Evolutionary conservation across 1,284 basidiomycete species (phyloP).

Genomic region (Erythrobasidium hasegawianum): DNA sequence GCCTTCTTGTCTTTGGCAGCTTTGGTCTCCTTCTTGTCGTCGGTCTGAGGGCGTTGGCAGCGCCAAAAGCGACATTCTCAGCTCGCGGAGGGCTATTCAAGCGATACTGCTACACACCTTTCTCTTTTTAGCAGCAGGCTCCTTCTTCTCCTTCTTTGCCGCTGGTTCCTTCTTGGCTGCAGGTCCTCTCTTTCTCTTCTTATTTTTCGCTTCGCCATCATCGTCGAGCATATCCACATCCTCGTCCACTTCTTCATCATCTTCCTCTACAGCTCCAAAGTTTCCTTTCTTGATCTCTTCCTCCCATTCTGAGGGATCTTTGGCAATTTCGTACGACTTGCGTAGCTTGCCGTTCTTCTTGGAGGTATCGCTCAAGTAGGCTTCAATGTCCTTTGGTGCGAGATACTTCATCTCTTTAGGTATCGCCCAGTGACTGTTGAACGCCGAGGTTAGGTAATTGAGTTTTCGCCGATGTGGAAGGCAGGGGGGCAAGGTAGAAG

Average conservation of each 20-base stretch:
- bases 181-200: conserved; percentile 46
- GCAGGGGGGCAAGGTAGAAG: not conserved
- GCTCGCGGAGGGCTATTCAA: too few species aligned
- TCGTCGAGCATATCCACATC: conserved; percentile 66
- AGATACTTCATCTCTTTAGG: conserved; percentile 77
- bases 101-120: conserved; percentile 37
- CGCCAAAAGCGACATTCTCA: too few species aligned
- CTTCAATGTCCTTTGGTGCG: conserved; percentile 73
- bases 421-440: conserved; percentile 72
- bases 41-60: too few species aligned
- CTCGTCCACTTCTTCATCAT: conserved; percentile 57
- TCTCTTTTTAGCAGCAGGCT: conserved; percentile 38
- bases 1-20: conserved; percentile 56
- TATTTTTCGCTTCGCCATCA: conserved; percentile 58
- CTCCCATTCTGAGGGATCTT: conserved; percentile 74
- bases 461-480: not conserved
- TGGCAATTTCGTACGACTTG: conserved; percentile 74
- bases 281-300: conserved; percentile 53
- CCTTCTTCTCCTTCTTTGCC: conserved; percentile 37
- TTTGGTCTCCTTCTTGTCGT: conserved; percentile 26
- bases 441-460: not conserved
- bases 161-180: conserved; percentile 56
- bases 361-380: conserved; percentile 66
- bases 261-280: conserved; percentile 46
- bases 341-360: conserved; percentile 73